Conservation (phyloP, 2,329 filamentous ascomycete species). For the Didymella pinodella region DNA sequence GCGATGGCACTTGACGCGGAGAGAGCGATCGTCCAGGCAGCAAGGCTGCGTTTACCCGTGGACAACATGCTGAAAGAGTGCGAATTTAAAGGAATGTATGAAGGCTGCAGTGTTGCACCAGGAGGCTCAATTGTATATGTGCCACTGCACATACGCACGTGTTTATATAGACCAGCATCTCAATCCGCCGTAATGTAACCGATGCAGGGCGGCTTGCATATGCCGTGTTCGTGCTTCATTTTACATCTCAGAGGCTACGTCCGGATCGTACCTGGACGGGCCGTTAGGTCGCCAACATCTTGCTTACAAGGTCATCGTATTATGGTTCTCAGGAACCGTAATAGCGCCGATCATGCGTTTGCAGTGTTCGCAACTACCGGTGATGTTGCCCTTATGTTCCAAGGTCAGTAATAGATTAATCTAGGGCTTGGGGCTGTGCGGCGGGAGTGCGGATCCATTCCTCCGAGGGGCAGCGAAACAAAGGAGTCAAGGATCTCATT, state of each 20-base stretch:
- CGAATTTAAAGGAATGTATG: not conserved
- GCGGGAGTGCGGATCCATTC: slow-evolving; percentile 1
- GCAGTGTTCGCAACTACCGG: slow-evolving; percentile 9
- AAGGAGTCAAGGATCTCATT: not conserved
- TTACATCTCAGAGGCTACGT: not conserved
- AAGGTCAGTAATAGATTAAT: slow-evolving; percentile 6
- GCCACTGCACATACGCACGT: not conserved
- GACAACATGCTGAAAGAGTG: slow-evolving; percentile 8
- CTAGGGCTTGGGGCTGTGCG: slow-evolving; percentile 17
- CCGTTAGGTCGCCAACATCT: not conserved
- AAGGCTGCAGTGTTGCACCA: not conserved
- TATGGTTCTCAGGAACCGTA: slow-evolving; percentile 1
- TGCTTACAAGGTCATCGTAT: not conserved
- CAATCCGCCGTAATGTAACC: slow-evolving; percentile 9
- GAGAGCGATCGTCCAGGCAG: slow-evolving; percentile 23
- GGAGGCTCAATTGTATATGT: not conserved
- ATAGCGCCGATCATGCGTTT: slow-evolving; percentile 12
- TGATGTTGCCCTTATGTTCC: not conserved
- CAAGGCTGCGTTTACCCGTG: slow-evolving; percentile 2
- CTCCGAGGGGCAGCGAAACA: slow-evolving; percentile 8
- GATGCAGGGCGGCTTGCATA: slow-evolving; percentile 1
- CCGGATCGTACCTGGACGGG: not conserved
- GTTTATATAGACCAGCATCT: slow-evolving; percentile 10
- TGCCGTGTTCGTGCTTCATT: slow-evolving; percentile 5
- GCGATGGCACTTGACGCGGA: slow-evolving; percentile 24